Evolutionary conservation across 1,284 basidiomycete genomes (phyloP), one percentile per base, ranked within the genome.

Genomic region (Ceratobasidium sp.): DNA sequence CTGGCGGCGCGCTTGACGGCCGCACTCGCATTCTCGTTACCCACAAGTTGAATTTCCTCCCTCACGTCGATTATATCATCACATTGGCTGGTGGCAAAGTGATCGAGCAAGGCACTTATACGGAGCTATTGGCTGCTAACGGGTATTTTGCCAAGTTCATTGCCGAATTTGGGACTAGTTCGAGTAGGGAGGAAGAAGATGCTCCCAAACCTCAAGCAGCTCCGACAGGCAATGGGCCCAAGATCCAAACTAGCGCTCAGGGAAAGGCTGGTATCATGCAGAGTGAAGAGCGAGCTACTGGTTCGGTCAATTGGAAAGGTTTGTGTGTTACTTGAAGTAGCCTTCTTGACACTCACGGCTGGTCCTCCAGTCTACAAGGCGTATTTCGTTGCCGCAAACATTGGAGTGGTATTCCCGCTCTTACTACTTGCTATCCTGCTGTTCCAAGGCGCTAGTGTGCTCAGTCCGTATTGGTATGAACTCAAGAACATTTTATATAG

Each of bases 11-110:
- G 6, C 84, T 88, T 5, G 80, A 81, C 20, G 90, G 89, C 78
- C 94, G 94, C 84, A 96, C 96, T 10, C 90, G 95, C 44, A 87
- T 97, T 50, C 90, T 97, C 67, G 93, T 94, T 54, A 95, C 94
- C 0, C 94, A 95, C 81, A 93, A 92, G 0, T 87, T 95, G 9
- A 92, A 95, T 83, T 93, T 95, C 85, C 88, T 95, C 26, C 91
- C 92, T 0, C 87, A 92, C 79, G 92, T 94, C 20, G 93, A 94
- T 82, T 93, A 92, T 82, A 91, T 94, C 80, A 61, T 61, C 64
- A 77, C 65, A 12, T 26, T 77, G 26, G 46, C 50, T 26, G 56
- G 90, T 0, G 74, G 74, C 4, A 87, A 85, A 33, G 90, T 97
- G 77, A 89, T 88, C 13, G 95, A 97, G 84, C 88, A 89, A 38